Evolutionary conservation across 768 basidiomycete species (phyloP), one percentile per base, ranked within the genome.

Genomic region (Hygrocybe punicea): DNA sequence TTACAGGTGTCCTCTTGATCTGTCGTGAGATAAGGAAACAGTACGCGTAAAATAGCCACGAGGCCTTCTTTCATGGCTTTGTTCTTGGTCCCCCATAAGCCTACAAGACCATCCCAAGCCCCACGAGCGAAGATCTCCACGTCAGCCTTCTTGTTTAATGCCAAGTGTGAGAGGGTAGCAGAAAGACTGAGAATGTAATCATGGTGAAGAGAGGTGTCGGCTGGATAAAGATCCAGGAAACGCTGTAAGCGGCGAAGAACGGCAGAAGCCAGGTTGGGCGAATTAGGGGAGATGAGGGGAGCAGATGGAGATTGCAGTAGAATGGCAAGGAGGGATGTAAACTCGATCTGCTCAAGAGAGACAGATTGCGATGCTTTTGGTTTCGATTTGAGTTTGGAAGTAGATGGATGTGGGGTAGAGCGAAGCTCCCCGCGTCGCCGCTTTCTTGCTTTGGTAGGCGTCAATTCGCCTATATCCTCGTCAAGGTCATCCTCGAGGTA

Each of bases 191-290:
- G 71, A 19, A 98, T 76, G 47, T 88, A 89, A 62, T 93, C 83
- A 14, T 85, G 81, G 62, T 94, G 85, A 13, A 93, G 79, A 2
- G 89, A 87, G 1, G 90, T 89, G 63, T 97, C 93, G 8, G 75
- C 62, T 1, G 85, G 80, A 66, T 89, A 91, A 36, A 74, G 67
- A 14, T 76, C 73, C 39, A 98, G 78, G 66, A 95, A 91, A 6
- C 72, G 73, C 46, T 70, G 65, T 9, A 79, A 60, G 21, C 76
- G 74, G 4, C 44, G 63, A 17, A 98, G 78, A 49, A 97, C 76
- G 10, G 77, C 76, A 1, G 76, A 67, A 2, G 84, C 68, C 52
- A 81, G 70, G 57, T 76, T 65, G 33, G 70, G 63, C 58, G 76
- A 64, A 9, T 76, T 70, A 24, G 72, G 62, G 1, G 76, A 75